These are phyloP conservation scores for Alternaria sp. DNA, from an alignment of 2,329 filamentous ascomycete genomes.

Conservation along the genomic window DNA sequence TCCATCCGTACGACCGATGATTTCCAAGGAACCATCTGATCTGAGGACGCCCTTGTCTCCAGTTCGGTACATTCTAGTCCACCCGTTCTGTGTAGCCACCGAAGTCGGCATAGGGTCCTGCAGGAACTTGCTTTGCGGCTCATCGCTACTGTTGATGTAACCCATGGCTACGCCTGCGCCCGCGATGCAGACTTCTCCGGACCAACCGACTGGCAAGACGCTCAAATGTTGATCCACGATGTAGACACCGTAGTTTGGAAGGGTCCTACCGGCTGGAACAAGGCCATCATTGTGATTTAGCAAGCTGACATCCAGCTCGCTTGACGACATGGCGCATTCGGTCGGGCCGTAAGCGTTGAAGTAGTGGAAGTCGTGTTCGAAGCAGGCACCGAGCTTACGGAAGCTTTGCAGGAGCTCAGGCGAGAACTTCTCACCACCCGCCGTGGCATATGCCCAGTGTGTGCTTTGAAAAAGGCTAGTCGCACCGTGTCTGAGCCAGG, in stretches of 20 bases:
- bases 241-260: conserved; percentile 28
- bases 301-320: not conserved
- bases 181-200: conserved; percentile 52
- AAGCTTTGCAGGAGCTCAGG: conserved; percentile 9
- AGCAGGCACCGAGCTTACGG: not conserved
- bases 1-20: conserved; percentile 21
- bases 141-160: conserved; percentile 38
- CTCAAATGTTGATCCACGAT: conserved; percentile 49
- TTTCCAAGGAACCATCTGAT: conserved; percentile 43
- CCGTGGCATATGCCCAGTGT: conserved; percentile 38
- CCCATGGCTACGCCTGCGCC: conserved; percentile 43
- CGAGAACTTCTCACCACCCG: conserved; percentile 24
- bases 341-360: conserved; percentile 27
- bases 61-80: conserved; percentile 46
- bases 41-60: conserved; percentile 50
- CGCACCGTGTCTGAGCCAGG: conserved; percentile 28
- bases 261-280: not conserved
- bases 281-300: not conserved
- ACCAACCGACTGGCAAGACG: conserved; percentile 49
- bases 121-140: conserved; percentile 18
- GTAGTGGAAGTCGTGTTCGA: not conserved
- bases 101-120: not conserved
- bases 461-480: conserved; percentile 18
- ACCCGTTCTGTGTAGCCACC: conserved; percentile 9
- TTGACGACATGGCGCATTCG: conserved; percentile 6